Evolutionary conservation across 768 basidiomycete genomes (phyloP), one percentile per base, ranked within the genome.

Genomic region (Suillus placidus): DNA sequence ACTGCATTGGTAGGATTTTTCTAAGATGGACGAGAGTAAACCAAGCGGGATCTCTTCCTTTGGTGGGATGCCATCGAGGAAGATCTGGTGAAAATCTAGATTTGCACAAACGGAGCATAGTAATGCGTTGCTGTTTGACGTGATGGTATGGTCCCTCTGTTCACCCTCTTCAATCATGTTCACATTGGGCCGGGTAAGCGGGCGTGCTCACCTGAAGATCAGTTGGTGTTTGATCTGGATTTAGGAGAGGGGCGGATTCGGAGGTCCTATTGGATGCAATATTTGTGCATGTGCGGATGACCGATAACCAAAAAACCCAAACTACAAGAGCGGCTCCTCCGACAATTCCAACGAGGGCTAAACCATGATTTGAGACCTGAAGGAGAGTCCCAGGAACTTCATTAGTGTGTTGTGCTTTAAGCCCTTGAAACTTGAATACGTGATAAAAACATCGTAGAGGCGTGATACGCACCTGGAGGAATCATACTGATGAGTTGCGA

Each of bases 91-190:
- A 47, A 65, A 60, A 51, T 62, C 14, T 20, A 64, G 13, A 26
- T 34, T 30, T 58, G 63, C 60, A 64, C 60, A 65, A 18, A 47
- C 38, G 20, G 40, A 20, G 40, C 64, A 65, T 10, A 61, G 43
- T 38, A 30, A 30, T n/a, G 61, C n/a, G n/a, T n/a, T 10, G 4
- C 9, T 47, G n/a, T n/a, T 10, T n/a, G 14, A 51, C 2, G 14
- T 16, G 49, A 13, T 7, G 7, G 26, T 51, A 10, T 30, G 49
- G 30, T 30, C 7, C 13, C 14, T 30, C 49, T 51, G 26, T 16
- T 26, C 49, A 7, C 23, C 3, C 7, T 30, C 26, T 51, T 51
- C 49, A 51, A 30, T 30, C 14, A 4, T 6, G 3, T 14, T 5
- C 3, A 38, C 4, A 38, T 26, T 30, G 26, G 16, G 3, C 14